Percentiles rank a stretch among this genome's conserved stretches.
These are phyloP conservation scores for Pseudopyrenochaeta lycopersici DNA, from an alignment of 2,329 filamentous ascomycete genomes.

Conservation along the genomic window DNA sequence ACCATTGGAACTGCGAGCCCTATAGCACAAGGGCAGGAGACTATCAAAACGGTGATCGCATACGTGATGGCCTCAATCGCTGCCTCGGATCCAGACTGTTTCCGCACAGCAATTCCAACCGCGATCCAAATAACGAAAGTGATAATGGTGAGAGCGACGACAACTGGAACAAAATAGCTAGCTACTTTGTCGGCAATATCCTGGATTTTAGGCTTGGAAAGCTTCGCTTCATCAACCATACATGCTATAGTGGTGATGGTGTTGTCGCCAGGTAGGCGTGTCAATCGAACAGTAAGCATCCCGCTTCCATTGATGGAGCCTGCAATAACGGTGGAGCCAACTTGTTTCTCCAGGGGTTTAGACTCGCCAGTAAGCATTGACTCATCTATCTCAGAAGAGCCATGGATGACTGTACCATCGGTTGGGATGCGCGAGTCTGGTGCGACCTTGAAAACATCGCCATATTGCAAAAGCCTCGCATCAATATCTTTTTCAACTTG, in stretches of 20 bases:
- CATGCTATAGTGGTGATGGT: conserved; percentile 74
- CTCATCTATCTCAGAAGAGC: conserved; percentile 74
- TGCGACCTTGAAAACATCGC: conserved; percentile 70
- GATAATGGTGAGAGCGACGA: conserved; percentile 65
- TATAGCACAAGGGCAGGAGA: conserved; percentile 82
- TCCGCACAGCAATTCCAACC: conserved; percentile 58
- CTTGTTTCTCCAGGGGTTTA: conserved; percentile 64
- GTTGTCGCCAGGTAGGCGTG: conserved; percentile 72
- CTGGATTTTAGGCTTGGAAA: conserved; percentile 74
- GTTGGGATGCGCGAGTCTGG: conserved; percentile 71
- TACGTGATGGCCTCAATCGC: conserved; percentile 73
- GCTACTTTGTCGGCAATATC: conserved; percentile 74
- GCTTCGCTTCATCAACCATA: conserved; percentile 76
- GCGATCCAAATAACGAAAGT: conserved; percentile 73
- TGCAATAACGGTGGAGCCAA: conserved; percentile 67
- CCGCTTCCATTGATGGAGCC: conserved; percentile 68
- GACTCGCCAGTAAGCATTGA: conserved; percentile 81
- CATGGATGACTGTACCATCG: conserved; percentile 72
- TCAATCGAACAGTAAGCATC: conserved; percentile 61
- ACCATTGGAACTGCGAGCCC: conserved; percentile 82
- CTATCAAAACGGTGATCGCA: conserved; percentile 75
- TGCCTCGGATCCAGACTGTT: conserved; percentile 56
- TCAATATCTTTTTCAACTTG: conserved; percentile 66
- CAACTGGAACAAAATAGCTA: conserved; percentile 72
- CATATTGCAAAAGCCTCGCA: conserved; percentile 72